A percentile compares a stretch with the other conserved stretches of the same genome.
Conservation (phyloP, 2,329 filamentous ascomycete genomes). For the Fusarium sp. region DNA sequence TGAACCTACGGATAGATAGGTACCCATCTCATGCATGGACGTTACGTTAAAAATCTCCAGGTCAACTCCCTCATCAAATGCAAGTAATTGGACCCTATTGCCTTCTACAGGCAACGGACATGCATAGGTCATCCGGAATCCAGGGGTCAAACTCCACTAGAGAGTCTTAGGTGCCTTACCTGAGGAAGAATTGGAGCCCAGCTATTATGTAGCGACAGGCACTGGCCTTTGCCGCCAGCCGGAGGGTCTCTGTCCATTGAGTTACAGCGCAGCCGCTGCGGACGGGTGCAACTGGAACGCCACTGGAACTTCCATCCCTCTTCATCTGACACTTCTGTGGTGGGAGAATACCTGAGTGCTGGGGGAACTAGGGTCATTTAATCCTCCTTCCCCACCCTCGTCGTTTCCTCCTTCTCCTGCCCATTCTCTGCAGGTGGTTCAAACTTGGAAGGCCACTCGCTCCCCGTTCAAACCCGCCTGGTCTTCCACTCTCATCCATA, state of each 20-base stretch:
- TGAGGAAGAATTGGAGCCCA: conserved; percentile 34
- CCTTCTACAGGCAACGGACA: conserved; percentile 5
- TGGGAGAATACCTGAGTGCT: conserved; percentile 32
- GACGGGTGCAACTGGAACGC: conserved; percentile 21
- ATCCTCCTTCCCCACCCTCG: conserved; percentile 47
- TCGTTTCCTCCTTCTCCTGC: conserved; percentile 42
- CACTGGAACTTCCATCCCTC: conserved; percentile 33
- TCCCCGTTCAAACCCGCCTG: conserved; percentile 30
- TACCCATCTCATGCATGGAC: conserved; percentile 18
- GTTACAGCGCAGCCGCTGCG: background rate
- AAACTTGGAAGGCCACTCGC: conserved; percentile 36
- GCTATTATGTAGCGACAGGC: conserved; percentile 18
- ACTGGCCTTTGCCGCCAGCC: conserved; percentile 14
- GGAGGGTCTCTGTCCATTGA: background rate
- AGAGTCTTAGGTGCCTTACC: conserved; percentile 37
- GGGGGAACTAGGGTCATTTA: conserved; percentile 34
- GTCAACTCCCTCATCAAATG: conserved; percentile 14
- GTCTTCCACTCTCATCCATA: conserved; percentile 37
- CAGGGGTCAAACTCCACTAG: conserved; percentile 25
- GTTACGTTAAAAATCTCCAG: conserved; percentile 11
- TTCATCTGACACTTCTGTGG: conserved; percentile 35
- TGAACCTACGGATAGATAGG: too few species aligned
- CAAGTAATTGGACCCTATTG: conserved; percentile 26
- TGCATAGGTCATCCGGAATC: conserved; percentile 22
- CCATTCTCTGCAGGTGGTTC: conserved; percentile 30